A percentile compares a stretch with the other conserved stretches of the same genome.
Conservation (phyloP, 2,329 filamentous ascomycete genomes). For the Curvularia sp. region DNA sequence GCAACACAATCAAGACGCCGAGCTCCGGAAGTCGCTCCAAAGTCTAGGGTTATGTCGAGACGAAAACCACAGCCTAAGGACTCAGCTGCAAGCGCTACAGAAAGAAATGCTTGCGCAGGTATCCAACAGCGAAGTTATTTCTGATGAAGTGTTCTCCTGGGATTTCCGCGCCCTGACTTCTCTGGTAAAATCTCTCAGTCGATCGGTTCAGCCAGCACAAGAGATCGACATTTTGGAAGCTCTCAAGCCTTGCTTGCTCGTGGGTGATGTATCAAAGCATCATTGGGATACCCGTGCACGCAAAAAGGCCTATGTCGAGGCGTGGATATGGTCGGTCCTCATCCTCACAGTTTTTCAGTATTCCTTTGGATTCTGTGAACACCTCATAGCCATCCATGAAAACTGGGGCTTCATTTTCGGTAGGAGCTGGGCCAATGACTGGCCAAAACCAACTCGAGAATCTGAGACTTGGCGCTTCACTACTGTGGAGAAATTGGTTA, state of each 20-base stretch:
- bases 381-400: accelerated
- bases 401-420: background rate
- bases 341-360: background rate
- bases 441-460: background rate
- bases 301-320: slow-evolving; percentile 26
- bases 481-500: slow-evolving; percentile 7
- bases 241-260: background rate
- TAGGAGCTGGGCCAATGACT: accelerated
- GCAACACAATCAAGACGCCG: background rate
- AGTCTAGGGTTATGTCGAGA: background rate
- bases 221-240: background rate
- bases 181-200: slow-evolving; percentile 3
- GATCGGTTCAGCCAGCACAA: background rate
- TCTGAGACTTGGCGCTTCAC: slow-evolving; percentile 1
- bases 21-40: background rate
- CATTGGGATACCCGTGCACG: slow-evolving; percentile 15
- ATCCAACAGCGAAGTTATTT: background rate
- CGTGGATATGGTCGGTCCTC: slow-evolving; percentile 27
- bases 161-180: background rate
- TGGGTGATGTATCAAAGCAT: background rate
- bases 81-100: background rate
- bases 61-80: background rate
- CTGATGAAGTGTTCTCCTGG: background rate
- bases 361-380: background rate
- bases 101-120: slow-evolving; percentile 1